phyloP scores from a whole-genome alignment of 495 filamentous ascomycete genomes.

The Bacidia rubella region DNA sequence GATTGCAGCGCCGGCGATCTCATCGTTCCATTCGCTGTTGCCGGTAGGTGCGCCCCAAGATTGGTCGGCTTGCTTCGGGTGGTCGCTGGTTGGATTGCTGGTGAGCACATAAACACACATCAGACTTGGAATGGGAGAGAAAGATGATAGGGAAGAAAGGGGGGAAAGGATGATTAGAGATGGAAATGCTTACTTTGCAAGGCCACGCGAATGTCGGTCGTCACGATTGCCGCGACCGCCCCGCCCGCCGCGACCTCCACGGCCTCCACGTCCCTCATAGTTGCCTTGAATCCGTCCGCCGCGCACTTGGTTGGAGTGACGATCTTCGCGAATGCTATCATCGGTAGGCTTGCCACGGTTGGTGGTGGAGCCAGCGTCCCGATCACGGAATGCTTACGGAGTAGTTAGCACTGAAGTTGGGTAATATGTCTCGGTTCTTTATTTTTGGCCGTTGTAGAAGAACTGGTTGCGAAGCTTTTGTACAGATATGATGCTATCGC shows the following conservation, averaged over 20 bases:
- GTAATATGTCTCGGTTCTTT: too few species aligned
- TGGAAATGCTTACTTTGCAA: constrained; percentile 45
- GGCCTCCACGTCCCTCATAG: constrained; percentile 35
- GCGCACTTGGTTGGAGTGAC: constrained; percentile 27
- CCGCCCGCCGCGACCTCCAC: constrained; percentile 45
- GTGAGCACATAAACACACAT: not conserved
- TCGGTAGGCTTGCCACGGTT: constrained; percentile 75
- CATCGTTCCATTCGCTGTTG: constrained; percentile 69
- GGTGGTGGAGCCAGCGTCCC: constrained; percentile 62
- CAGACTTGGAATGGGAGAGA: not conserved
- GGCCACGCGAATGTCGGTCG: constrained; percentile 71
- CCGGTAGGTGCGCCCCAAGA: constrained; percentile 81
- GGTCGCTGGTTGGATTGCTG: constrained; percentile 42
- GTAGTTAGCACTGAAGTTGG: constrained; percentile 27
- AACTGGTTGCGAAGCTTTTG: too few species aligned
- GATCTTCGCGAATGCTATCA: constrained; percentile 42
- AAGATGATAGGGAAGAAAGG: not conserved
- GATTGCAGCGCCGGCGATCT: constrained; percentile 74
- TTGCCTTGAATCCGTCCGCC: constrained; percentile 33
- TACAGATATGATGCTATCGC: too few species aligned
- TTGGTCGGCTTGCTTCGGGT: constrained; percentile 82
- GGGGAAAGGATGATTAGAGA: not conserved
- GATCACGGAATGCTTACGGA: constrained; percentile 95
- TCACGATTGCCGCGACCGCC: constrained; percentile 43
- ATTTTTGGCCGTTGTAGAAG: too few species aligned